Conservation (phyloP, 306 rosid genomes). For the Vigna radiata region DNA sequence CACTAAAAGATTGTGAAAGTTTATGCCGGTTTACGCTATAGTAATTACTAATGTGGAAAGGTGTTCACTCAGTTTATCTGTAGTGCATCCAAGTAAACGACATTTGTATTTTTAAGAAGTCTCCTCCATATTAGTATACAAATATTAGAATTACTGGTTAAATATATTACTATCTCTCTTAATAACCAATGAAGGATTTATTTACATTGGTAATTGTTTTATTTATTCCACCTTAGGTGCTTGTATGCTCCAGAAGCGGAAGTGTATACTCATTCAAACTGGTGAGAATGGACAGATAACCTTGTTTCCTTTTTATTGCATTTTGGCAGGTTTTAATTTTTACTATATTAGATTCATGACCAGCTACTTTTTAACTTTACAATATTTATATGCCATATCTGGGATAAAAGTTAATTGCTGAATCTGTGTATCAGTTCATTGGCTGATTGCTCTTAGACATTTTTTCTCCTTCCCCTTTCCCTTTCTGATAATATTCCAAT, state of each 20-base stretch:
- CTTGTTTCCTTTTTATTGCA: neutral
- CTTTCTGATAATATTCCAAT: neutral
- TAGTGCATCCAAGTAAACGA: neutral
- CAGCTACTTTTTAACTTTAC: neutral
- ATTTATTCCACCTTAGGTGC: slow-evolving; percentile 57
- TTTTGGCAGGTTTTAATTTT: slow-evolving; percentile 15
- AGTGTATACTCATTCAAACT: slow-evolving; percentile 69
- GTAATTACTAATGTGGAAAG: slow-evolving; percentile 3
- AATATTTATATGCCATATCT: neutral
- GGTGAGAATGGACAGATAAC: slow-evolving; percentile 53
- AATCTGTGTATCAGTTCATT: neutral
- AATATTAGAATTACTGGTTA: neutral
- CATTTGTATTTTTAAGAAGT: slow-evolving; percentile 19
- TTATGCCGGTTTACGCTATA: slow-evolving; percentile 1
- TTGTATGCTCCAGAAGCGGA: slow-evolving; percentile 86
- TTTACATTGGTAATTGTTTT: slow-evolving; percentile 1
- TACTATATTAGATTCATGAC: slow-evolving; percentile 14
- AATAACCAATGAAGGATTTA: slow-evolving; percentile 3
- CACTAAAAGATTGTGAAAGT: neutral
- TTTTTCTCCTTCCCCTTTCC: neutral
- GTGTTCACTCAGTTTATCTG: slow-evolving; percentile 1
- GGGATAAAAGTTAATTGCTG: slow-evolving; percentile 23
- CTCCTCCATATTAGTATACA: neutral
- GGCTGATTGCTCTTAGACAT: neutral
- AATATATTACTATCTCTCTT: neutral